Evolutionary conservation across 768 basidiomycete genomes (phyloP).

Genomic region (Boletus patriciae): DNA sequence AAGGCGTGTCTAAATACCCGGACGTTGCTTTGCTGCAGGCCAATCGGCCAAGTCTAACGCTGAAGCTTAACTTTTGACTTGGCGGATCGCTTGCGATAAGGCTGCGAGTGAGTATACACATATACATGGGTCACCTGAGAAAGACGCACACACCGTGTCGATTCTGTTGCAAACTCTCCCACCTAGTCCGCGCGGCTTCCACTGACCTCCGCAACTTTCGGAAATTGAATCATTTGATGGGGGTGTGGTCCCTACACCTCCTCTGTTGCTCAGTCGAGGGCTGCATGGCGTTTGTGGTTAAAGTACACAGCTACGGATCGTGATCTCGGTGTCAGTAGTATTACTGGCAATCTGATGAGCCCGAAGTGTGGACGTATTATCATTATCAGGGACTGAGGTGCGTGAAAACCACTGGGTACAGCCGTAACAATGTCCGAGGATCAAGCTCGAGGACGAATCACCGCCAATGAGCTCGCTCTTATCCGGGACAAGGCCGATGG

Average conservation of each 20-base stretch:
- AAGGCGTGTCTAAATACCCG: not conserved
- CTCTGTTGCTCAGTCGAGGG: too few relatives aligned
- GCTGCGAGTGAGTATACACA: not conserved
- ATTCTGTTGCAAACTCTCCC: not conserved
- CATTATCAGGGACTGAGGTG: not conserved
- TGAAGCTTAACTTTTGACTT: slow-evolving; percentile 3
- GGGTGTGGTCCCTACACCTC: not conserved
- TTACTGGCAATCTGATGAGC: not conserved
- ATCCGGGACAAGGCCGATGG: not conserved
- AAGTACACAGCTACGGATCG: not conserved
- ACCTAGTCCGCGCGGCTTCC: not conserved
- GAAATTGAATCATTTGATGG: not conserved
- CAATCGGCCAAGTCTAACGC: slow-evolving; percentile 1
- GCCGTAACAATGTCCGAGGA: slow-evolving; percentile 5
- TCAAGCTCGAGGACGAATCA: slow-evolving; percentile 3
- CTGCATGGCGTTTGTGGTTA: not conserved
- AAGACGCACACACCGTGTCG: not conserved
- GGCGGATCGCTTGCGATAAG: not conserved
- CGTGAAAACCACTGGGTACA: not conserved
- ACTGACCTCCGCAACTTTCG: not conserved
- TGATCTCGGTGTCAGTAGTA: slow-evolving; percentile 1
- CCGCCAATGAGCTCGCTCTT: not conserved
- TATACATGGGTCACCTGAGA: not conserved
- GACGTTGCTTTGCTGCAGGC: not conserved
- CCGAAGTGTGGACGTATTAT: not conserved